Conservation (phyloP, 352 stramenopile genomes). For the Albugo laibachii region DNA sequence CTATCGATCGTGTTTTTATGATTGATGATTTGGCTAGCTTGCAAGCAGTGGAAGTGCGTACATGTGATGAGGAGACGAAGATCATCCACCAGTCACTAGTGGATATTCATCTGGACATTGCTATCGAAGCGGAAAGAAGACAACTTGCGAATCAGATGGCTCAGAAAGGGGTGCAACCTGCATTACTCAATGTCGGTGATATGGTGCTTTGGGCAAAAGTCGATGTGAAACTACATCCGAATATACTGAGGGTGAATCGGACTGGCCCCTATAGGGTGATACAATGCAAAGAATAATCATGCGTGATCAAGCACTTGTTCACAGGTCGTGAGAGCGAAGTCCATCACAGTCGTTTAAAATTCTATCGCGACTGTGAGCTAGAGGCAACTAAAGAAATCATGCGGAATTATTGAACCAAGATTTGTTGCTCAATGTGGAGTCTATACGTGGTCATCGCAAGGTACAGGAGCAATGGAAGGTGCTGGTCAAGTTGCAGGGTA, state of each 20-base stretch:
- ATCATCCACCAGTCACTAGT: no score
- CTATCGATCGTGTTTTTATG: no score
- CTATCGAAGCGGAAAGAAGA: no score
- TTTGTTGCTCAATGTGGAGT: no score
- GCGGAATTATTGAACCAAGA: slow-evolving; percentile 10
- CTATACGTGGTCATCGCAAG: slow-evolving; percentile 1
- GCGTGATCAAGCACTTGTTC: slow-evolving; percentile 8
- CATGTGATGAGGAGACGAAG: no score
- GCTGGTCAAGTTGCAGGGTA: slow-evolving; percentile 1
- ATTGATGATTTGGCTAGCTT: no score
- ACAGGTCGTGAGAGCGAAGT: slow-evolving; percentile 9
- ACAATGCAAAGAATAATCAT: slow-evolving; percentile 7
- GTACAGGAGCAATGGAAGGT: not conserved
- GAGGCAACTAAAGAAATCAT: slow-evolving; percentile 12
- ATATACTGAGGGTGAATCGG: slow-evolving; percentile 17
- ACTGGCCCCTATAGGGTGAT: slow-evolving; percentile 12
- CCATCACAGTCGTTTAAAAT: slow-evolving; percentile 11
- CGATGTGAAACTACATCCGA: slow-evolving; percentile 7
- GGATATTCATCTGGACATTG: no score
- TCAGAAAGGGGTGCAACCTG: no score
- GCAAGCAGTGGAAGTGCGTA: no score
- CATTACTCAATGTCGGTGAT: no score
- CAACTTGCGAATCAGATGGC: no score
- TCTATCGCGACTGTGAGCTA: slow-evolving; percentile 10
- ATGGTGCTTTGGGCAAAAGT: slow-evolving; percentile 14